Percentiles rank a stretch among this genome's conserved stretches.
Evolutionary conservation across 2,329 filamentous ascomycete species (phyloP).

Genomic region (Dactylonectria estremocensis): DNA sequence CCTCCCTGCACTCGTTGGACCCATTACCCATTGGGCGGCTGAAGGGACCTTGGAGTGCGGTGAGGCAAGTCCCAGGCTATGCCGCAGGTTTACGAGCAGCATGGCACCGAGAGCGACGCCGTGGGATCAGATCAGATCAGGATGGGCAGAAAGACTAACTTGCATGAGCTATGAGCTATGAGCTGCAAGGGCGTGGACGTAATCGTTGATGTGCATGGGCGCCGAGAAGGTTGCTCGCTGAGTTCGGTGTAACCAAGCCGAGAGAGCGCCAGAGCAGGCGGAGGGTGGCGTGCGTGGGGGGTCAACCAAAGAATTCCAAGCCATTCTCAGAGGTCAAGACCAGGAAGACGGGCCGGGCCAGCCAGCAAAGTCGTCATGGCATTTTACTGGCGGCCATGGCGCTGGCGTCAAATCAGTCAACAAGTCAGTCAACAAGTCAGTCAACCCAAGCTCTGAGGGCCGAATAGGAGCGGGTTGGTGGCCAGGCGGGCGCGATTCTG

Average conservation of each 20-base stretch:
- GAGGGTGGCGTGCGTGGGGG: constrained; percentile 48
- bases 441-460: constrained; percentile 22
- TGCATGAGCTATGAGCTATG: constrained; percentile 21
- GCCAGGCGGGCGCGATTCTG: neutral
- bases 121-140: constrained; percentile 43
- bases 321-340: constrained; percentile 4
- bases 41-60: constrained; percentile 26
- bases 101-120: constrained; percentile 33
- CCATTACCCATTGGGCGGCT: no score
- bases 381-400: constrained; percentile 12
- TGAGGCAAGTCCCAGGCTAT: constrained; percentile 35
- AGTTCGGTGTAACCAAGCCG: constrained; percentile 37
- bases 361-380: constrained; percentile 19
- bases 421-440: constrained; percentile 24
- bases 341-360: constrained; percentile 41
- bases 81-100: constrained; percentile 40
- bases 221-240: constrained; percentile 26
- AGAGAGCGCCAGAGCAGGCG: constrained; percentile 31
- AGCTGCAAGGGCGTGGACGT: constrained; percentile 43
- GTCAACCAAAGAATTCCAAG: constrained; percentile 29
- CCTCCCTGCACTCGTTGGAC: constrained; percentile 20
- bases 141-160: constrained; percentile 35
- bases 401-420: constrained; percentile 9
- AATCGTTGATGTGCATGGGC: constrained; percentile 31
- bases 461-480: constrained; percentile 24